These are phyloP conservation scores for Eimeria maxima DNA, from an alignment of 169 alveolate genomes.

Conservation along the genomic window DNA sequence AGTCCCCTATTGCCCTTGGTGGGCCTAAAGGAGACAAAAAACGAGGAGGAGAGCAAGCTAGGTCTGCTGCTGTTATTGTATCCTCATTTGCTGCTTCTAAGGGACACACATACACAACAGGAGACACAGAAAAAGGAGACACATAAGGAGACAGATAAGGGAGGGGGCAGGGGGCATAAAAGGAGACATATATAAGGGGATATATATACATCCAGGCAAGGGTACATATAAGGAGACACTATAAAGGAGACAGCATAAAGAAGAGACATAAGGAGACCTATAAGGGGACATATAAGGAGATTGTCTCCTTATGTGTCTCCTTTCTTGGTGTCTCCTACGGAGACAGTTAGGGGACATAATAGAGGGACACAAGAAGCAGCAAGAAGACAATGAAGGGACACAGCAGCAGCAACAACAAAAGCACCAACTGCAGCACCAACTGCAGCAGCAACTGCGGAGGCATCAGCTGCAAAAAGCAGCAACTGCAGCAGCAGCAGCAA, in stretches of 20 bases:
- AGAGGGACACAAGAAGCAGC: too few species aligned
- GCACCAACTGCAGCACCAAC: too few species aligned
- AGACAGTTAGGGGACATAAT: too few species aligned
- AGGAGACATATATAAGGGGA: not conserved
- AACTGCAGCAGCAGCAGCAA: too few species aligned
- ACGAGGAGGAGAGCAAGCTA: not conserved
- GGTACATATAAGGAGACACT: not conserved
- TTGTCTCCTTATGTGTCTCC: too few species aligned
- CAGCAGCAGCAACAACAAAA: too few species aligned
- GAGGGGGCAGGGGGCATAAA: not conserved
- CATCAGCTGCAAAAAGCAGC: too few species aligned
- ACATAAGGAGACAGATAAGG: not conserved
- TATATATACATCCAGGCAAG: not conserved
- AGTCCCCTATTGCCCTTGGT: conserved; percentile 3
- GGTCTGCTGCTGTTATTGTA: conserved; percentile 1
- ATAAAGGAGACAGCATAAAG: too few species aligned
- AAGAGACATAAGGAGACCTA: too few species aligned
- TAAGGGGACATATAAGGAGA: not conserved
- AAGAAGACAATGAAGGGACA: too few species aligned
- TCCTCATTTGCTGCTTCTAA: not conserved
- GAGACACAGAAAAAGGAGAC: not conserved
- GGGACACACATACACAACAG: not conserved
- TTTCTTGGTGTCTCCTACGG: not conserved
- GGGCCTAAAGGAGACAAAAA: conserved; percentile 25
- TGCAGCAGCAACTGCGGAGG: too few species aligned